phyloP scores from a whole-genome alignment of 306 rosid genomes.

The Trichosanthes truncata region DNA sequence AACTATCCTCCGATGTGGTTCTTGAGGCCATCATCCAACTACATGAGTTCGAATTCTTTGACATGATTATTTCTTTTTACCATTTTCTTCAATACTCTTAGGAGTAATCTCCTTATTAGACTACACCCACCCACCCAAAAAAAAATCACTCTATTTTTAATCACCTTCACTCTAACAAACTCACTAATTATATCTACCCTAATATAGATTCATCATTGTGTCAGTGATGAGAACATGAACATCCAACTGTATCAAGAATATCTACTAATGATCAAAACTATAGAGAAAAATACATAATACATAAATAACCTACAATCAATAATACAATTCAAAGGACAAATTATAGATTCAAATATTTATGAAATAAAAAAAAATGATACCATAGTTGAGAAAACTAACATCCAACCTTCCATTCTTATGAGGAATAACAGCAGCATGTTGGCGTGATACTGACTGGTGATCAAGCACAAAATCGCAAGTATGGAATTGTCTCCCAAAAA shows the following conservation, averaged over 20 bases:
- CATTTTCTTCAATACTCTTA: background rate
- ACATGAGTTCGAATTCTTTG: background rate
- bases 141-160: background rate
- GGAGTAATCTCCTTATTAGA: background rate
- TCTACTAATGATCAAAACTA: background rate
- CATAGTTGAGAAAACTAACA: slow-evolving; percentile 8
- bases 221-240: background rate
- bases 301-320: background rate
- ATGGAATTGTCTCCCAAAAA: slow-evolving; percentile 81
- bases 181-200: background rate
- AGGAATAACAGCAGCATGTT: slow-evolving; percentile 92
- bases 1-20: background rate
- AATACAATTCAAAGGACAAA: background rate
- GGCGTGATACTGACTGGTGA: slow-evolving; percentile 96
- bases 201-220: background rate
- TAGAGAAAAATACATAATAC: background rate
- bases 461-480: slow-evolving; percentile 89
- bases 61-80: background rate
- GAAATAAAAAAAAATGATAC: slow-evolving; percentile 6
- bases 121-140: background rate
- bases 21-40: background rate
- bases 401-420: slow-evolving; percentile 93
- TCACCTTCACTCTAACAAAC: background rate
- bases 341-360: background rate
- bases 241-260: background rate